These are phyloP conservation scores for Xylaria curta DNA, from an alignment of 495 filamentous ascomycete species.

Conservation along the genomic window DNA sequence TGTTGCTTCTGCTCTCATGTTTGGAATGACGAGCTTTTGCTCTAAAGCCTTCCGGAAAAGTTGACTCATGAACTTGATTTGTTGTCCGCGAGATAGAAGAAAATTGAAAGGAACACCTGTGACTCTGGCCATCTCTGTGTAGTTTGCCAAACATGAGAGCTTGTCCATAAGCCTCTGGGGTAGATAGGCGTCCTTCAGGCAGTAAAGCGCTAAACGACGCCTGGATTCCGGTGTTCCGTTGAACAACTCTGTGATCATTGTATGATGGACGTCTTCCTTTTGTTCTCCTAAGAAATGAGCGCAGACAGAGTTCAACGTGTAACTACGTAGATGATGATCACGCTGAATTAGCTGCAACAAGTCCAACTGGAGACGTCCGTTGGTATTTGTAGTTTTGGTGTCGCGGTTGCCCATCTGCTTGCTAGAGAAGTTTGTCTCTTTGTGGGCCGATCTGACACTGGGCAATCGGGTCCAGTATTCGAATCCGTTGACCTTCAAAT, in stretches of 20 bases:
- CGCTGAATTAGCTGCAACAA: slow-evolving; percentile 91
- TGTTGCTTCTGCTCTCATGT: slow-evolving; percentile 65
- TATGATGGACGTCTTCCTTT: slow-evolving; percentile 98
- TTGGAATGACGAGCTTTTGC: slow-evolving; percentile 91
- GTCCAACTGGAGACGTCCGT: slow-evolving; percentile 91
- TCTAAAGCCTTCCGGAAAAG: slow-evolving; percentile 94
- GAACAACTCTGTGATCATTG: slow-evolving; percentile 98
- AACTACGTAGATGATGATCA: slow-evolving; percentile 93
- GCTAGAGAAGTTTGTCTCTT: slow-evolving; percentile 86
- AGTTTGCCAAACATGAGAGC: slow-evolving; percentile 95
- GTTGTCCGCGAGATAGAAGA: slow-evolving; percentile 88
- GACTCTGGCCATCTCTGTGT: slow-evolving; percentile 99
- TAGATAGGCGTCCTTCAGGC: slow-evolving; percentile 96
- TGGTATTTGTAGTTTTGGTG: slow-evolving; percentile 91
- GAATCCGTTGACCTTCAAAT: slow-evolving; percentile 77
- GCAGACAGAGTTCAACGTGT: slow-evolving; percentile 96
- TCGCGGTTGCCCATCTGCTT: slow-evolving; percentile 99
- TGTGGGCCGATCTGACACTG: slow-evolving; percentile 67
- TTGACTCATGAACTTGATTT: slow-evolving; percentile 97
- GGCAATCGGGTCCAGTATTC: slow-evolving; percentile 84
- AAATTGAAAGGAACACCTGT: slow-evolving; percentile 98
- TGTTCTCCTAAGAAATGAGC: slow-evolving; percentile 97
- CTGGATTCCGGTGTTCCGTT: slow-evolving; percentile 93
- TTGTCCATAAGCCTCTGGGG: slow-evolving; percentile 97
- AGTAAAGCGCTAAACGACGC: slow-evolving; percentile 91